Evolutionary conservation across 495 filamentous ascomycete species (phyloP), one percentile per base, ranked within the genome.

Genomic region (Lasiosphaeria ovina): DNA sequence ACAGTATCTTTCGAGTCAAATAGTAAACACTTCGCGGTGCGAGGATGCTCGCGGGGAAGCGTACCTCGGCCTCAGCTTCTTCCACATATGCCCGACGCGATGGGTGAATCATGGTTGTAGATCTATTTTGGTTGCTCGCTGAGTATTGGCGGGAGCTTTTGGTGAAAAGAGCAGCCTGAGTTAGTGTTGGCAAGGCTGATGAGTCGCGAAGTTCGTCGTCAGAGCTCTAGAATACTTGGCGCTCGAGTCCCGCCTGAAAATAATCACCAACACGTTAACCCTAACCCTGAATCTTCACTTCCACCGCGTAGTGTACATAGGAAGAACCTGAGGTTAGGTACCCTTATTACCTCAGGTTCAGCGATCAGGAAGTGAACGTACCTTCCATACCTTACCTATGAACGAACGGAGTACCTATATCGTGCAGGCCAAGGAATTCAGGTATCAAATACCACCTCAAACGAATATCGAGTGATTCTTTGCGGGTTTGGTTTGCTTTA

Each of bases 51-150:
- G 35, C 56, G 62, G 57, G 57, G 59, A 34, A 48, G 64, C 87
- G 83, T 84, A 92, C 90, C 79, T 89, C 84, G 24, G 87, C 79
- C 32, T 82, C 79, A 9, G 76, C 86, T 66, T 97, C 94, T 80
- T 97, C 94, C 62, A 97, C 91, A 76, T 96, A 97, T n/a, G 94
- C 93, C 72, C 93, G 89, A 64, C 94, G 82, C 66, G 94, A 83
- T 44, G 94, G 94, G 78, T 97, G 94, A 80, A 97, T 92, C 85
- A 77, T 81, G 34, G 51, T 76, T 64, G 68, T 55, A 51, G 34
- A 40, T 16, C 52, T 47, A 14, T 59, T 8, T 33, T 48, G 40
- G n/a, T 48, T 32, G 40, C 32, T 53, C 38, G 10, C 35, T 24
- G 24, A 24, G 44, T 47, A n/a, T n/a, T 4, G 8, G 5, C 5